Evolutionary conservation across 805 yeast genomes (phyloP).

Genomic region (Spencermartinsiella europaea): DNA sequence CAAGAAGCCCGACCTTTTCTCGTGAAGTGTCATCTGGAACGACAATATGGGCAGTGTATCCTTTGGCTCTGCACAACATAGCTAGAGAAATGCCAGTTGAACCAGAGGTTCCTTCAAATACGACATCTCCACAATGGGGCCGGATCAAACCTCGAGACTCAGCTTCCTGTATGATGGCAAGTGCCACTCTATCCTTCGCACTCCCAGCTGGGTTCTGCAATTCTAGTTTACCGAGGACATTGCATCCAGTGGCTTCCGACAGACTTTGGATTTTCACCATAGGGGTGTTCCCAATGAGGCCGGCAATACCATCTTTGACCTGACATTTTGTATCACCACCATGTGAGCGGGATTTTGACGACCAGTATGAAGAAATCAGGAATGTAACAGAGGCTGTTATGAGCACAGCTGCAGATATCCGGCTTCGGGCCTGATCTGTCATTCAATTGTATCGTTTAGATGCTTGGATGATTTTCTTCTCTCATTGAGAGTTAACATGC

Average conservation of each 20-base stretch:
- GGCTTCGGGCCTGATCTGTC: no score
- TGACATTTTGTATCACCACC: not conserved
- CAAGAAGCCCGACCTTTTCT: constrained; percentile 71
- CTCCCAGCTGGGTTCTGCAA: constrained; percentile 89
- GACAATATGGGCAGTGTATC: constrained; percentile 89
- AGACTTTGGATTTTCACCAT: constrained; percentile 68
- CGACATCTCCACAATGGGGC: constrained; percentile 61
- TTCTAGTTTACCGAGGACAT: constrained; percentile 83
- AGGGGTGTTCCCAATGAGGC: constrained; percentile 88
- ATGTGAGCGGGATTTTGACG: not conserved
- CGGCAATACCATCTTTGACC: constrained; percentile 51
- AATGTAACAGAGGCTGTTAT: no score
- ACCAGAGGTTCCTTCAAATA: constrained; percentile 95
- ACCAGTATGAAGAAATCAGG: no score
- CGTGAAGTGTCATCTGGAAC: constrained; percentile 88
- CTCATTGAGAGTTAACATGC: no score
- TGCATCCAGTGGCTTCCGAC: constrained; percentile 68
- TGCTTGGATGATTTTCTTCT: no score
- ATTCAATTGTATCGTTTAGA: no score
- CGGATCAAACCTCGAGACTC: constrained; percentile 53
- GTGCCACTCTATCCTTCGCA: constrained; percentile 91
- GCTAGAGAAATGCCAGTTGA: constrained; percentile 96
- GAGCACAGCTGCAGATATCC: no score
- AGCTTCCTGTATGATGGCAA: constrained; percentile 69
- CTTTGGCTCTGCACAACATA: constrained; percentile 79